Evolutionary conservation across 306 rosid genomes (phyloP).

Genomic region (Castanospermum australe): DNA sequence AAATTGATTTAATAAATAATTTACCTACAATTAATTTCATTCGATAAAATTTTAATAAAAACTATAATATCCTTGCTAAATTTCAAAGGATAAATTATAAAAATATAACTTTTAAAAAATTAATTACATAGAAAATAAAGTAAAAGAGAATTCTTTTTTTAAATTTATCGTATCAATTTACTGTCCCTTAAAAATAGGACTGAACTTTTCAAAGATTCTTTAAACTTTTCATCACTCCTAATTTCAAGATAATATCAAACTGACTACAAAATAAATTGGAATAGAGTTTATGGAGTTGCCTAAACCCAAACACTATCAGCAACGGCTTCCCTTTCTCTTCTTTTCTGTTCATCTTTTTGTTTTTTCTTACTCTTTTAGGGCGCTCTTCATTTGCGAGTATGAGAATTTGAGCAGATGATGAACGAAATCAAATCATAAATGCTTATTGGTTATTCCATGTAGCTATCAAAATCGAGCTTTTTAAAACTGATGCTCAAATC

Average conservation of each 20-base stretch:
- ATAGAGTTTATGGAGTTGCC: not conserved
- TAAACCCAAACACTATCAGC: not conserved
- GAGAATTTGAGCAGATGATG: slow-evolving; percentile 31
- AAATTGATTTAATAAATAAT: too few species aligned
- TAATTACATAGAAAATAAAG: not conserved
- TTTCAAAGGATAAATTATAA: not conserved
- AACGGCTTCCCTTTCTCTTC: not conserved
- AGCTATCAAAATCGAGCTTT: slow-evolving; percentile 37
- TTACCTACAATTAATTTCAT: too few species aligned
- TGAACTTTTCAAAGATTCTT: not conserved
- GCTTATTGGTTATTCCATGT: slow-evolving; percentile 36
- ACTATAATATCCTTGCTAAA: not conserved
- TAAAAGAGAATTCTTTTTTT: not conserved
- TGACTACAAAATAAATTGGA: not conserved
- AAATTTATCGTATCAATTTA: not conserved
- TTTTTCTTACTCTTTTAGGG: not conserved
- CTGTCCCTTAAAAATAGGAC: not conserved
- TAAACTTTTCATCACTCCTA: too few species aligned
- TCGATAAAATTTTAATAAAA: too few species aligned
- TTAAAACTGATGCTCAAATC: slow-evolving; percentile 40
- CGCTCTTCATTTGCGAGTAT: not conserved
- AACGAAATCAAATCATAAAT: not conserved
- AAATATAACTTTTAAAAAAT: not conserved
- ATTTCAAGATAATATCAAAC: not conserved
- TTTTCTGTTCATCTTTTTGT: too few species aligned